Percentiles rank a stretch among this genome's conserved stretches.
Conservation (phyloP, 192 early-diverging fungal genomes). For the Jimgerdemannia lactiflua region DNA sequence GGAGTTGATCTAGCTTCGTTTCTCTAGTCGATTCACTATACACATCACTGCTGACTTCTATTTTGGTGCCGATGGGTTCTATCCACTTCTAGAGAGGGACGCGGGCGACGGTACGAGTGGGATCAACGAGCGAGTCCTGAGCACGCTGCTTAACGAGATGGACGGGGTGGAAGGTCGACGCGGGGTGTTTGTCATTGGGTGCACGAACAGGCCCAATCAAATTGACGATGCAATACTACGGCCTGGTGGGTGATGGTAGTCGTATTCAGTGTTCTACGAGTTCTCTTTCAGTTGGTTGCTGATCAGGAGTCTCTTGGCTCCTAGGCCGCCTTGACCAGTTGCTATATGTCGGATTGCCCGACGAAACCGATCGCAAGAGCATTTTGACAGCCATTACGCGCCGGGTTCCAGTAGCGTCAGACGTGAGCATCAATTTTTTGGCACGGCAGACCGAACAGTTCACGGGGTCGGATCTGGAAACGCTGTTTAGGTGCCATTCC, state of each 20-base stretch:
- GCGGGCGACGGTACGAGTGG: slow-evolving; percentile 57
- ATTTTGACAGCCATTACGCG: slow-evolving; percentile 69
- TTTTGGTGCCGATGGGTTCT: no score
- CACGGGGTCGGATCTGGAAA: slow-evolving; percentile 77
- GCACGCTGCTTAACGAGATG: slow-evolving; percentile 96
- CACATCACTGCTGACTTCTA: background rate
- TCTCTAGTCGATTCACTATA: background rate
- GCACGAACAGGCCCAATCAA: slow-evolving; percentile 86
- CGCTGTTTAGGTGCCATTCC: slow-evolving; percentile 42
- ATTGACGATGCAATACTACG: slow-evolving; percentile 84
- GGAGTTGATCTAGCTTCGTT: background rate
- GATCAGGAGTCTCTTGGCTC: background rate
- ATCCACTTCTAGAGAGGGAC: slow-evolving; percentile 32
- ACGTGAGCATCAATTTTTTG: slow-evolving; percentile 46
- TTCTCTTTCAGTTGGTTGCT: background rate
- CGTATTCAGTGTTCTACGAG: background rate
- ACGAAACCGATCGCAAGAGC: slow-evolving; percentile 50
- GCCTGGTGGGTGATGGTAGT: slow-evolving; percentile 46
- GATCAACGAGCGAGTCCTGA: slow-evolving; percentile 86
- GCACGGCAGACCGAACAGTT: slow-evolving; percentile 60
- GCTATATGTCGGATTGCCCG: slow-evolving; percentile 66
- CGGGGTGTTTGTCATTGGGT: slow-evolving; percentile 84
- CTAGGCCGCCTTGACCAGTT: slow-evolving; percentile 86
- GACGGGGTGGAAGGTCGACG: slow-evolving; percentile 89
- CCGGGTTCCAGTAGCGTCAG: slow-evolving; percentile 51